Evolutionary conservation across 176 grass and related monocot species (phyloP), one percentile per base, ranked within the genome.

Genomic region (Rhynchospora tenuis): DNA sequence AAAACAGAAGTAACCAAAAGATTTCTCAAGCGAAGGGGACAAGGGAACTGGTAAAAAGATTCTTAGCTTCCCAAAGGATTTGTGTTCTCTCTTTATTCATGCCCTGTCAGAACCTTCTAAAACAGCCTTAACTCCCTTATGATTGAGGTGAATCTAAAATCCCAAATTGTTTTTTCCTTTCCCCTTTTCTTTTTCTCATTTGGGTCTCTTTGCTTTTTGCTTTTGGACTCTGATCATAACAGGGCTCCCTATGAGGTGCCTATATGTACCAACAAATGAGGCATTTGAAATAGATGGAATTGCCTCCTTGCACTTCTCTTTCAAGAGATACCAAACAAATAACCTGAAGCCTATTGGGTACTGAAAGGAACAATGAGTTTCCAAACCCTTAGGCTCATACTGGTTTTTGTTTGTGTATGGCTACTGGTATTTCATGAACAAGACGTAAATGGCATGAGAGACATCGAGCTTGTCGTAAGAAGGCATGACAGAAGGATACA

Each of bases 31-130:
- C 73, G 45, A 60, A 64, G 76, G 84, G 85, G 86, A 83, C 81
- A 84, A 83, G 71, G 62, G 82, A 87, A 89, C 88, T 82, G 54
- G 46, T 80, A 24, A n/a, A 88, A 93, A 89, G 87, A 94, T 91
- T 81, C 87, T 86, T 91, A 69, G 84, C 89, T 87, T 94, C 89
- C 82, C 85, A 91, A 87, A 85, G 87, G 44, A 82, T 82, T 89
- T 71, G 59, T 89, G 84, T 54, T 81, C 61, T 69, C 38, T 72
- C 91, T 91, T 94, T 91, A 91, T 94, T 83, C 87, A 85, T 91
- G 76, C 85, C 70, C 62, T 94, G 91, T 87, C 81, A 89, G 91
- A 91, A 94, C 71, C 89, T 91, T 94, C 89, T 91, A 89, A 89
- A 87, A 89, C 88, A 93, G 82, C 62, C 89, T 93, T 85, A 79